These are phyloP conservation scores for Kalmusia sp. DNA, from an alignment of 2,329 filamentous ascomycete species.

Conservation along the genomic window DNA sequence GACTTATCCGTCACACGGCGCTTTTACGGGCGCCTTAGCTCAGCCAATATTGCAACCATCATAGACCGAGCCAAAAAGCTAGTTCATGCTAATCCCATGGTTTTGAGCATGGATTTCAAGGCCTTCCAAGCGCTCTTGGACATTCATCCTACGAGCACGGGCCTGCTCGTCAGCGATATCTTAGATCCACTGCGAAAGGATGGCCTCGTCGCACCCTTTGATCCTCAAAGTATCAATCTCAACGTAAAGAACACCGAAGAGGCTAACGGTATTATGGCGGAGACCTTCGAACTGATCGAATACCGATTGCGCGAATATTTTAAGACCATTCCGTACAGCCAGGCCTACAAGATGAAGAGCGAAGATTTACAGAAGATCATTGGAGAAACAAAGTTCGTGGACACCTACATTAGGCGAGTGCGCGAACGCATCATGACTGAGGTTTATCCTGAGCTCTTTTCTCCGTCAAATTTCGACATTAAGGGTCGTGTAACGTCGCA, in stretches of 20 bases:
- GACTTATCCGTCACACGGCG: neutral
- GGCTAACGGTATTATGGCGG: constrained; percentile 6
- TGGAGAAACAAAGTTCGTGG: constrained; percentile 9
- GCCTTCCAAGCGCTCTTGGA: constrained; percentile 23
- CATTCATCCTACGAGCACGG: constrained; percentile 17
- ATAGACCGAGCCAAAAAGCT: constrained; percentile 23
- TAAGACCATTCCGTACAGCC: constrained; percentile 16
- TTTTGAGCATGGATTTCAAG: constrained; percentile 16
- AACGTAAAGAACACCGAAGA: too few species aligned
- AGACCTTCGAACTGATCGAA: constrained; percentile 29
- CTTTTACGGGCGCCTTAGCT: constrained; percentile 30
- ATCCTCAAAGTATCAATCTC: constrained; percentile 1
- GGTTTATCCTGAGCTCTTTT: constrained; percentile 20
- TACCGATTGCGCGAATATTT: constrained; percentile 18
- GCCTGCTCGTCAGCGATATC: constrained; percentile 35
- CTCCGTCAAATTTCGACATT: constrained; percentile 27
- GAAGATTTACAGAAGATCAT: constrained; percentile 13
- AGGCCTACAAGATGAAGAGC: constrained; percentile 1
- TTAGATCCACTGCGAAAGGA: constrained; percentile 29
- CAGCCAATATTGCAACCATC: constrained; percentile 21
- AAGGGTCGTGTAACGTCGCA: constrained; percentile 25
- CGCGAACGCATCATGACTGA: constrained; percentile 25
- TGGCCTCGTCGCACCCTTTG: constrained; percentile 23
- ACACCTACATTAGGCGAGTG: constrained; percentile 13
- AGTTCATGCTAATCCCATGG: constrained; percentile 19